Evolutionary conservation across 2,329 filamentous ascomycete genomes (phyloP).

Genomic region (Fusarium cicatricum): DNA sequence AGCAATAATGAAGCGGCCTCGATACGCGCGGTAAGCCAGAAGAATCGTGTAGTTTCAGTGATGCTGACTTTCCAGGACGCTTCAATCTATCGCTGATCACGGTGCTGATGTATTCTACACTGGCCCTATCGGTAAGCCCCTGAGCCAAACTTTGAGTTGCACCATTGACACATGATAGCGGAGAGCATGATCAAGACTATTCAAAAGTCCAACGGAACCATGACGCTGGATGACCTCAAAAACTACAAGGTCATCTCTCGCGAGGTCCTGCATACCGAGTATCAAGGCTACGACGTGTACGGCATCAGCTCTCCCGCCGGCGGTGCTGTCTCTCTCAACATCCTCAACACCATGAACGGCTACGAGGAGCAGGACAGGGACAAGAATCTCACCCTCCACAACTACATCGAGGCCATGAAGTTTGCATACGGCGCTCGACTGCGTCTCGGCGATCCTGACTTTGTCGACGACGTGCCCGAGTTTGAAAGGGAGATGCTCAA

Average conservation of each 20-base stretch:
- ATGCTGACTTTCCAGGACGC: slow-evolving; percentile 55
- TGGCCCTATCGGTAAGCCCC: slow-evolving; percentile 64
- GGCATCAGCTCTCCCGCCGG: slow-evolving; percentile 78
- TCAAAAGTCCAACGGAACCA: slow-evolving; percentile 77
- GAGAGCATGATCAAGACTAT: slow-evolving; percentile 76
- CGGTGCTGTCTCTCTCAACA: slow-evolving; percentile 77
- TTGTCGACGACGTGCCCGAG: slow-evolving; percentile 67
- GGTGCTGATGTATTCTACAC: slow-evolving; percentile 80
- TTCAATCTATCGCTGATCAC: slow-evolving; percentile 77
- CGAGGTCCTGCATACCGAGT: slow-evolving; percentile 69
- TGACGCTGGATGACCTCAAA: slow-evolving; percentile 80
- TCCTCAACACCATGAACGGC: slow-evolving; percentile 84
- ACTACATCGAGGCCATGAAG: slow-evolving; percentile 86
- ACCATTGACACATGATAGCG: slow-evolving; percentile 56
- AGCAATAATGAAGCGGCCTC: slow-evolving; percentile 80
- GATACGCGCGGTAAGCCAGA: slow-evolving; percentile 68
- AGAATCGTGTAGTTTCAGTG: background rate
- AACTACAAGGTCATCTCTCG: slow-evolving; percentile 76
- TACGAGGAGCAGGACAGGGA: slow-evolving; percentile 65
- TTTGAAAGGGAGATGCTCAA: slow-evolving; percentile 76
- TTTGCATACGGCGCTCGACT: slow-evolving; percentile 85
- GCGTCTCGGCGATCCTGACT: slow-evolving; percentile 84
- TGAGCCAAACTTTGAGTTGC: background rate
- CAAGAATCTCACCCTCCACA: slow-evolving; percentile 77
- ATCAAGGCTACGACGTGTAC: slow-evolving; percentile 75